Conservation (phyloP, 441 rosid species). For the Erodium texanum region DNA sequence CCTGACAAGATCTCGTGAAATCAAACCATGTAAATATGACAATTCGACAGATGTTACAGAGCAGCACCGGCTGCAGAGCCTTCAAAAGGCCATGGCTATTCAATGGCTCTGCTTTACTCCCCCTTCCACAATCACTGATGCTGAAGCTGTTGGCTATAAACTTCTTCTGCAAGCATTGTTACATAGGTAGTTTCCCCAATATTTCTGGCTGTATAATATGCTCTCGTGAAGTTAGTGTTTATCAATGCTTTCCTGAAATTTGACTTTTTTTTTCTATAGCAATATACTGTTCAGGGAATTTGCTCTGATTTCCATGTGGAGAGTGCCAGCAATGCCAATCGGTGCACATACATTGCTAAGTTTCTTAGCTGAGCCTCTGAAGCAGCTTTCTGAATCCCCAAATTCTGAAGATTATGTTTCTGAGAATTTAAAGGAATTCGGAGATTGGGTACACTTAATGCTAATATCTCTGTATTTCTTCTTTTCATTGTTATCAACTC, state of each 20-base stretch:
- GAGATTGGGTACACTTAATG: slow-evolving; percentile 72
- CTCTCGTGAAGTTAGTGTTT: neutral
- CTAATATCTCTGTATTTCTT: slow-evolving; percentile 10
- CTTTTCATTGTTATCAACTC: slow-evolving; percentile 5
- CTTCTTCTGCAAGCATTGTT: slow-evolving; percentile 70
- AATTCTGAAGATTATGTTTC: slow-evolving; percentile 57
- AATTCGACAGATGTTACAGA: slow-evolving; percentile 74
- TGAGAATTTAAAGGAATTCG: slow-evolving; percentile 77
- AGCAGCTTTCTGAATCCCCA: slow-evolving; percentile 77
- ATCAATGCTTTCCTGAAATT: slow-evolving; percentile 12
- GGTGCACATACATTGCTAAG: slow-evolving; percentile 92
- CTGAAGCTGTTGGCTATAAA: slow-evolving; percentile 55
- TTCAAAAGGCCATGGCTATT: slow-evolving; percentile 85
- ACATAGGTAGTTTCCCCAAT: slow-evolving; percentile 54
- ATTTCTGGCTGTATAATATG: neutral
- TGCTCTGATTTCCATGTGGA: slow-evolving; percentile 94
- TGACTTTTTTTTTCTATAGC: slow-evolving; percentile 34
- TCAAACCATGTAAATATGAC: slow-evolving; percentile 66
- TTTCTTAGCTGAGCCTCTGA: slow-evolving; percentile 95
- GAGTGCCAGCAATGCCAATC: slow-evolving; percentile 92
- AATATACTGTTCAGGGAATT: slow-evolving; percentile 89
- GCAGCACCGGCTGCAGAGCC: slow-evolving; percentile 90
- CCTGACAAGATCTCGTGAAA: slow-evolving; percentile 84
- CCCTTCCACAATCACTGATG: slow-evolving; percentile 70
- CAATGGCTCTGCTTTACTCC: slow-evolving; percentile 99